These are phyloP conservation scores for Solanum chmielewskii DNA, from an alignment of 257 asterid genomes.

Conservation along the genomic window DNA sequence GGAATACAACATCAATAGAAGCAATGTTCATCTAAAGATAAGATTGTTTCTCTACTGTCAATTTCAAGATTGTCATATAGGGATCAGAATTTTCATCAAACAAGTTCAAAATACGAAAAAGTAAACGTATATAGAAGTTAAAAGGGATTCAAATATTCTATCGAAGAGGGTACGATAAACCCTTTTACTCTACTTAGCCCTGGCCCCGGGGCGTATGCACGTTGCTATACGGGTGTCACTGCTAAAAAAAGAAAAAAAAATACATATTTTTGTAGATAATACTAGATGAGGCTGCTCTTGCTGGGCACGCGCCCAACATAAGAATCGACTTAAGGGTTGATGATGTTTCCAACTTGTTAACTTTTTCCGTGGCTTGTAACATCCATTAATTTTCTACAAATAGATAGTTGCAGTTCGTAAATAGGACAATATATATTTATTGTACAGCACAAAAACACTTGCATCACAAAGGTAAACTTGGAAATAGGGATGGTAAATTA, in stretches of 20 bases:
- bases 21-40: background rate
- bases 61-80: background rate
- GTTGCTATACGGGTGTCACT: background rate
- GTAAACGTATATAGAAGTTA: fast-evolving
- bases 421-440: too few species aligned
- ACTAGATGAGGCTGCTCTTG: background rate
- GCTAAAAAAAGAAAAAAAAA: background rate
- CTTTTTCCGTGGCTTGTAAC: too few species aligned
- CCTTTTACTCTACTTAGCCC: background rate
- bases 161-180: background rate
- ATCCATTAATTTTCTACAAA: too few species aligned
- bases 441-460: too few species aligned
- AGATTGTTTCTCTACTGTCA: background rate
- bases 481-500: too few species aligned
- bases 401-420: too few species aligned
- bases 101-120: background rate
- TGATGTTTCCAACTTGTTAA: too few species aligned
- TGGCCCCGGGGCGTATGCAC: background rate
- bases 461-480: too few species aligned
- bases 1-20: background rate
- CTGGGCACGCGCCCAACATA: too few species aligned
- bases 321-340: too few species aligned
- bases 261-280: background rate
- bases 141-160: background rate
- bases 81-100: background rate